Base-by-base conservation (phyloP, 2,329 filamentous ascomycete species). In the Talaromyces sp. region DNA sequence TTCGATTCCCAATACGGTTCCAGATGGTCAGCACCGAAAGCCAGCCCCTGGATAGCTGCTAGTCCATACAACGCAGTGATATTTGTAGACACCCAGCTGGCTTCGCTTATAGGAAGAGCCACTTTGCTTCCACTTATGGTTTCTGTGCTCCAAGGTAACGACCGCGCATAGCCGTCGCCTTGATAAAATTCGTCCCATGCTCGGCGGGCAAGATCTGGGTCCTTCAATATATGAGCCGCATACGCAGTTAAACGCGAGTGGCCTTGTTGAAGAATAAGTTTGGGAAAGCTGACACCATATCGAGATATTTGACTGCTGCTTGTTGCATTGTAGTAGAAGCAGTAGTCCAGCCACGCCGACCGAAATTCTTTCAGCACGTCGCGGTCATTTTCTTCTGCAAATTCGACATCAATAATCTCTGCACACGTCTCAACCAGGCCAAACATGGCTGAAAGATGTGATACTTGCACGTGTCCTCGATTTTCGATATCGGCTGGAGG, bases 221-320 rank as follows among this genome's bases (percentile, higher is more conserved):
- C 84, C 4, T 72, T 70, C 0, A 71, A 68, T 59, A 76, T 72
- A 25, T 71, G 68, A 0, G 83, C 82, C 2, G 77, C 81, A 65
- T 83, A 86, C 0, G 84, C 85, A 1, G 84, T 82, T 8, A 87
- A 74, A 1, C 84, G 79, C 1, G 84, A 85, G 67, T 87, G 85
- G 0, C 80, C 84, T 67, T 87, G 85, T 55, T 75, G 73, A 55
- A 87, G 71, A 54, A 71, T 82, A 4, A 81, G 63, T 3, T 64
- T 77, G n/a, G 80, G 73, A 61, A 83, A 86, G 54, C 71, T 71
- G 1, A 69, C 68, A 7, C 84, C 84, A 64, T 86, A 87, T 0
- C 83, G 78, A 1, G 78, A 76, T 1, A 67, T 70, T 69, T 87
- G 84, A 71, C 85, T 82, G 0, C 72, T 77, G 0, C 72, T 70